Conservation (phyloP, 805 yeast genomes). For the Nakazawaea sp. region DNA sequence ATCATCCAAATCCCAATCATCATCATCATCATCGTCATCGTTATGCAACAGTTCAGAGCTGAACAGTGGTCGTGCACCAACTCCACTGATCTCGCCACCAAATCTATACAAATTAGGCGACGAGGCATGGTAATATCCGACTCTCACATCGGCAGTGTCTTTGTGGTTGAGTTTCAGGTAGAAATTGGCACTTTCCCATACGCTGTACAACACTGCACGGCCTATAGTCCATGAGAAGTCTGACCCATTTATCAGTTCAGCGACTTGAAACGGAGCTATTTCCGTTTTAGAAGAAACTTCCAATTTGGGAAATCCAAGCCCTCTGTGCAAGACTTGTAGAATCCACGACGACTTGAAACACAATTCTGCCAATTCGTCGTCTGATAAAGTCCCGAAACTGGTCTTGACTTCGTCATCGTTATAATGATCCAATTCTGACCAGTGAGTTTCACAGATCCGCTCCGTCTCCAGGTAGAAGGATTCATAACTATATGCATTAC, state of each 20-base stretch:
- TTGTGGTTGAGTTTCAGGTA: conserved; percentile 16
- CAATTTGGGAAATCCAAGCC: conserved; percentile 51
- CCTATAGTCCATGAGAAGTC: conserved; percentile 97
- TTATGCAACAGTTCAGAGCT: conserved; percentile 11
- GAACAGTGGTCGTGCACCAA: conserved; percentile 36
- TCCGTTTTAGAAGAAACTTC: conserved; percentile 34
- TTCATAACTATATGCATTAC: conserved; percentile 37
- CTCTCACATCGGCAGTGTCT: conserved; percentile 14
- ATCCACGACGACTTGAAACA: conserved; percentile 63
- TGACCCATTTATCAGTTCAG: conserved; percentile 70
- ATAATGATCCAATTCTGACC: conserved; percentile 28
- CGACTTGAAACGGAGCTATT: conserved; percentile 75
- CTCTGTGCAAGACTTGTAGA: conserved; percentile 48
- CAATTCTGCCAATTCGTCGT: conserved; percentile 40
- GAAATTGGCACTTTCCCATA: conserved; percentile 42
- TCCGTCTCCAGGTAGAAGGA: conserved; percentile 36
- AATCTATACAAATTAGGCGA: conserved; percentile 37
- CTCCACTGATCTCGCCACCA: conserved; percentile 46
- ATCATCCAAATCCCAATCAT: conserved; percentile 16
- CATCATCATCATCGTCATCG: conserved; percentile 13
- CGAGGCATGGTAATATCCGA: conserved; percentile 44
- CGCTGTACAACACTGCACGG: conserved; percentile 54
- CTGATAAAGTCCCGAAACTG: conserved; percentile 24
- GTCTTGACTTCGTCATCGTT: conserved; percentile 20
- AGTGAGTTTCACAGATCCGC: conserved; percentile 38